Conservation (phyloP, 805 yeast genomes). For the Metschnikowia bowlesiae region DNA sequence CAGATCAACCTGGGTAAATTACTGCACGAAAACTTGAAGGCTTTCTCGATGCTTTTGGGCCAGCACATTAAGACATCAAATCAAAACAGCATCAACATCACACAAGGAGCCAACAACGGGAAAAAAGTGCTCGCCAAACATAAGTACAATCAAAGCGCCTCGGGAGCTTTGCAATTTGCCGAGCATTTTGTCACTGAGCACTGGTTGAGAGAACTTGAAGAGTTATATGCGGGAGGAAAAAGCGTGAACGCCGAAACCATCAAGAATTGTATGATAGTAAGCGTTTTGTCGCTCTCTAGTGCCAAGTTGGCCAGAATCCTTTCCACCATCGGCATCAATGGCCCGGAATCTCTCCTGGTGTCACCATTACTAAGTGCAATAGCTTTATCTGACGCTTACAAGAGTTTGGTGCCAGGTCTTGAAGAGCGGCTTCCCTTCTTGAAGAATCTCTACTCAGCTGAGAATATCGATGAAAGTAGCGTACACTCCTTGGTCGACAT, state of each 20-base stretch:
- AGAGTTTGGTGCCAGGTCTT: conserved; percentile 47
- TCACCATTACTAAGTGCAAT: conserved; percentile 57
- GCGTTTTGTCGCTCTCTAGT: conserved; percentile 46
- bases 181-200: conserved; percentile 49
- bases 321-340: conserved; percentile 39
- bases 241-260: conserved; percentile 46
- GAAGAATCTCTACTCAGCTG: conserved; percentile 11
- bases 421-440: conserved; percentile 49
- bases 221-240: conserved; percentile 52
- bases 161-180: conserved; percentile 37
- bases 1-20: conserved; percentile 47
- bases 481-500: conserved; percentile 47
- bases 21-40: conserved; percentile 38
- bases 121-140: conserved; percentile 20
- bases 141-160: conserved; percentile 15
- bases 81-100: conserved; percentile 16
- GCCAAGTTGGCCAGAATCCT: conserved; percentile 40
- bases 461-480: conserved; percentile 23
- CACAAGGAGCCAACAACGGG: conserved; percentile 15
- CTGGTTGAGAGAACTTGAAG: conserved; percentile 61
- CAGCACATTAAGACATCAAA: conserved; percentile 23
- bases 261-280: conserved; percentile 48
- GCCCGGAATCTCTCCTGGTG: conserved; percentile 37
- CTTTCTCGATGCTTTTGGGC: conserved; percentile 46
- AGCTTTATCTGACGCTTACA: conserved; percentile 45